phyloP scores from a whole-genome alignment of 139 green algal genomes.

The Chlorokybus atmophyticus region DNA sequence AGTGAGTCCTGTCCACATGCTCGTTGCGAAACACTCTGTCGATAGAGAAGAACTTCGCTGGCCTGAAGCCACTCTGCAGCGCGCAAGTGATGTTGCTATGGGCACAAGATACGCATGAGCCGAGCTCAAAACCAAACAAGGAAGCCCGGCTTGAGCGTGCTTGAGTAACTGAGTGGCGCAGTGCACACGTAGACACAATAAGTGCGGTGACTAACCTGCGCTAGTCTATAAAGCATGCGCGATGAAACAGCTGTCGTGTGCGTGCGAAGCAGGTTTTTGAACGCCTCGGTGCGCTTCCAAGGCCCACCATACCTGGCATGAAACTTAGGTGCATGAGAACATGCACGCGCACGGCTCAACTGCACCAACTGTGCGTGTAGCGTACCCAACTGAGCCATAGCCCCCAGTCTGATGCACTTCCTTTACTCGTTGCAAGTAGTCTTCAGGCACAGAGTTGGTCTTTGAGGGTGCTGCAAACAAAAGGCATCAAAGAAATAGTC shows the following conservation, averaged over 20 bases:
- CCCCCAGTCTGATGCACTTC: conserved; percentile 67
- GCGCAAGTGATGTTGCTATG: too few species aligned
- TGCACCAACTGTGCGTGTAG: not conserved
- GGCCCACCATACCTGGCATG: conserved; percentile 61
- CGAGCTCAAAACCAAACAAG: too few species aligned
- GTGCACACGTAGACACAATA: not conserved
- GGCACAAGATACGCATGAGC: too few species aligned
- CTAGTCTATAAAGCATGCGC: conserved; percentile 88
- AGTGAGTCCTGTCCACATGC: conserved; percentile 91
- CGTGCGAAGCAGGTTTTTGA: conserved; percentile 97
- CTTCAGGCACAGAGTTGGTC: conserved; percentile 39
- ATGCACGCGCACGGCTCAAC: not conserved
- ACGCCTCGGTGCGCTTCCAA: conserved; percentile 76
- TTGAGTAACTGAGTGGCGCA: too few species aligned
- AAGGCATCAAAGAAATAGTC: too few species aligned
- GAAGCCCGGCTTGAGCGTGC: too few species aligned
- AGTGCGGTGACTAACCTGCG: conserved; percentile 42
- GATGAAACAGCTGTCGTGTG: conserved; percentile 96
- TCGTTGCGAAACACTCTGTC: conserved; percentile 98
- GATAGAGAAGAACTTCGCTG: conserved; percentile 82
- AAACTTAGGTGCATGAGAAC: not conserved
- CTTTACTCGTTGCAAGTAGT: conserved; percentile 81
- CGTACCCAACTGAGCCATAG: conserved; percentile 55
- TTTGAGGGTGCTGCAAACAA: not conserved
- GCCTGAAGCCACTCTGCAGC: conserved; percentile 50